A percentile compares a stretch with the other conserved stretches of the same genome.
phyloP scores from a whole-genome alignment of 306 rosid genomes.

The Acacia confusa region DNA sequence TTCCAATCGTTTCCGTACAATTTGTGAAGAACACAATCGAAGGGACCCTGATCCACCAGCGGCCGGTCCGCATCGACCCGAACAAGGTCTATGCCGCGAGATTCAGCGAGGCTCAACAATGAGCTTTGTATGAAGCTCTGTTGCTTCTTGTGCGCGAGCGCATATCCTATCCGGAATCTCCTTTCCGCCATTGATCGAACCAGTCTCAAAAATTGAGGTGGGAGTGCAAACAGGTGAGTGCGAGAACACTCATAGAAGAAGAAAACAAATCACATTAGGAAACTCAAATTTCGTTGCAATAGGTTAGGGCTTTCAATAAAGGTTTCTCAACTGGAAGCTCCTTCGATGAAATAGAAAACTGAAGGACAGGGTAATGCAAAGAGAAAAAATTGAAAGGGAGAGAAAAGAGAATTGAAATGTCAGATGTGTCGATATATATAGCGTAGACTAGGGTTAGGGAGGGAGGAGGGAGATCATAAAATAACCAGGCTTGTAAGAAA shows the following conservation, averaged over 20 bases:
- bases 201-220: neutral
- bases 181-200: constrained; percentile 55
- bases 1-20: constrained; percentile 58
- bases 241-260: constrained; percentile 36
- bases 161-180: constrained; percentile 60
- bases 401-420: neutral
- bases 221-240: neutral
- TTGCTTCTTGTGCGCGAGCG: constrained; percentile 62
- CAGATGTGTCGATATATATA: constrained; percentile 28
- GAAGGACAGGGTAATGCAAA: neutral
- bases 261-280: constrained; percentile 23
- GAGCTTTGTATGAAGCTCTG: constrained; percentile 59
- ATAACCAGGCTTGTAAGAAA: constrained; percentile 10
- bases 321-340: neutral
- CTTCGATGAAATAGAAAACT: neutral
- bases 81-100: constrained; percentile 61
- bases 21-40: constrained; percentile 67
- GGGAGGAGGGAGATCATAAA: constrained; percentile 9
- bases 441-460: constrained; percentile 49
- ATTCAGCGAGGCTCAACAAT: constrained; percentile 44
- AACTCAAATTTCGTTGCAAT: neutral
- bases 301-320: neutral
- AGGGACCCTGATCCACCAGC: constrained; percentile 60
- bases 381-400: neutral
- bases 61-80: constrained; percentile 40